Evolutionary conservation across 75 land plant species (phyloP).

Genomic region (Azolla pinnata): DNA sequence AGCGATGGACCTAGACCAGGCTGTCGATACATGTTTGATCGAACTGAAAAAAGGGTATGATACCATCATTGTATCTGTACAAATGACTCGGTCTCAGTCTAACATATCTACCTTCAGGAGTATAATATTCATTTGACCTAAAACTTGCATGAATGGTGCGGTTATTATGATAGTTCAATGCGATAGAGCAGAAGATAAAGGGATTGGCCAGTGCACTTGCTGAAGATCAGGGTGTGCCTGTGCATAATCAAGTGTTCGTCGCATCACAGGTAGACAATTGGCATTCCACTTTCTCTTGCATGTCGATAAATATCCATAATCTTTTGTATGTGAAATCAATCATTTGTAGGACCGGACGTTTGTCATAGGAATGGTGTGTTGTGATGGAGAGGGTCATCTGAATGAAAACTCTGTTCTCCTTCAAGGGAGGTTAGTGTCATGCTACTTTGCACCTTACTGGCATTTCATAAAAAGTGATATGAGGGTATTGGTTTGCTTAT

Average conservation of each 20-base stretch:
- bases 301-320: background rate
- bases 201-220: slow-evolving; percentile 36
- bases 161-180: slow-evolving; percentile 42
- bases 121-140: background rate
- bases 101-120: too few relatives aligned
- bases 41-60: slow-evolving; percentile 63
- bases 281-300: background rate
- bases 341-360: slow-evolving; percentile 57
- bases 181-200: slow-evolving; percentile 62
- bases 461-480: slow-evolving; percentile 1
- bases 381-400: slow-evolving; percentile 89
- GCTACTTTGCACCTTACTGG: too few relatives aligned
- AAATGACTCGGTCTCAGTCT: too few relatives aligned
- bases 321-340: background rate
- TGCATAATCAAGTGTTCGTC: slow-evolving; percentile 51
- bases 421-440: slow-evolving; percentile 70
- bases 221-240: slow-evolving; percentile 31
- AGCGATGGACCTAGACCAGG: slow-evolving; percentile 42
- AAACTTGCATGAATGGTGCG: background rate
- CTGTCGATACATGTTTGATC: slow-evolving; percentile 78
- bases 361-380: slow-evolving; percentile 80
- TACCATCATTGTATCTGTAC: background rate
- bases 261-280: slow-evolving; percentile 67
- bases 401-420: slow-evolving; percentile 81
- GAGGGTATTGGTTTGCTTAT: background rate